A percentile compares a stretch with the other conserved stretches of the same genome.
phyloP scores from a whole-genome alignment of 2,329 filamentous ascomycete species.

The Trichophyton rubrum region DNA sequence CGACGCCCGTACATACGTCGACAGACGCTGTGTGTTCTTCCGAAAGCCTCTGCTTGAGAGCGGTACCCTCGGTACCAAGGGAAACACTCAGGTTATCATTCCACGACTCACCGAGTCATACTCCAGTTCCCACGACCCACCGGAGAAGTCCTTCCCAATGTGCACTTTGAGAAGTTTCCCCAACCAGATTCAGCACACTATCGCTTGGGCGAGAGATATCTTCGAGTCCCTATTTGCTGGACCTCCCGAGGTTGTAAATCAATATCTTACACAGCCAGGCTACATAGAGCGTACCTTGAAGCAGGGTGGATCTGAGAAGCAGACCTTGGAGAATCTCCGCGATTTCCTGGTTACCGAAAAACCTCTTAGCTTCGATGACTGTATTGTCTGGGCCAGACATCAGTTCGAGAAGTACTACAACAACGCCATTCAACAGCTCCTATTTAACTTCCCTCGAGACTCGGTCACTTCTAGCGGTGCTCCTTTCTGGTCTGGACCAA shows the following conservation, averaged over 20 bases:
- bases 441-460: conserved; percentile 97
- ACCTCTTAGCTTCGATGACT: conserved; percentile 86
- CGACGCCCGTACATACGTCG: conserved; percentile 90
- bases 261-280: conserved; percentile 82
- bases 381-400: conserved; percentile 85
- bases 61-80: conserved; percentile 90
- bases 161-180: conserved; percentile 95
- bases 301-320: conserved; percentile 80
- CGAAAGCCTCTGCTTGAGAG: conserved; percentile 92
- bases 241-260: conserved; percentile 83
- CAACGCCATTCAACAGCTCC: conserved; percentile 86
- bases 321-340: conserved; percentile 76
- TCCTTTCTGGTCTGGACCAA: conserved; percentile 95
- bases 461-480: conserved; percentile 76
- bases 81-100: conserved; percentile 92
- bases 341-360: conserved; percentile 88
- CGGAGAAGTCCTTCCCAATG: conserved; percentile 98
- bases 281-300: conserved; percentile 79
- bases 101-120: conserved; percentile 91
- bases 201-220: conserved; percentile 92
- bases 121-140: conserved; percentile 90
- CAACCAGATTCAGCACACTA: conserved; percentile 96
- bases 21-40: conserved; percentile 95
- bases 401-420: conserved; percentile 96
- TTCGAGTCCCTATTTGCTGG: conserved; percentile 93